These are phyloP conservation scores for Pseudogymnoascus sp. DNA, from an alignment of 2,329 filamentous ascomycete genomes.

Conservation along the genomic window DNA sequence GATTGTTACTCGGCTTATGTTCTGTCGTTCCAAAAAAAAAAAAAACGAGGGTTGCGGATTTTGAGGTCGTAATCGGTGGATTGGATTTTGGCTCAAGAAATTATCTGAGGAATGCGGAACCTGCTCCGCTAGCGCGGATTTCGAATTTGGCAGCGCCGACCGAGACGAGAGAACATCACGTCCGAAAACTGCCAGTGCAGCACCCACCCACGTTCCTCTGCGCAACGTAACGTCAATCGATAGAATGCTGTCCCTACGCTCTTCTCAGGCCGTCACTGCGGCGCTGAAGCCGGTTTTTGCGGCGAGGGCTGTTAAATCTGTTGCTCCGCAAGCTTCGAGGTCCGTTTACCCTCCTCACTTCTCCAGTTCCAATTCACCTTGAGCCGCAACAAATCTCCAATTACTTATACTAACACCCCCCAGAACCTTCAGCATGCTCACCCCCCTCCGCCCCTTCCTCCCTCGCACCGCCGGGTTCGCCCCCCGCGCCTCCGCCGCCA, in stretches of 20 bases:
- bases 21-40: background rate
- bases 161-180: background rate
- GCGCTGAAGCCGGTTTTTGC: conserved; percentile 11
- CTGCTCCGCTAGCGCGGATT: conserved; percentile 19
- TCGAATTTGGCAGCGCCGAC: background rate
- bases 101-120: conserved; percentile 11
- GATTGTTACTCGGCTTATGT: too few relatives aligned
- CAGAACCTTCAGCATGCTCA: conserved; percentile 27
- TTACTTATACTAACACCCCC: background rate
- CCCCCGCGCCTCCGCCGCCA: background rate
- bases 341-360: conserved; percentile 1
- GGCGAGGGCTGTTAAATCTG: conserved; percentile 11
- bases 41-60: background rate
- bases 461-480: conserved; percentile 7
- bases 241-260: conserved; percentile 26
- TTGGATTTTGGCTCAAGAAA: background rate
- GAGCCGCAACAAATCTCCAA: background rate
- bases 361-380: background rate
- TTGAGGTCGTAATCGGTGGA: background rate
- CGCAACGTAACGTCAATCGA: background rate
- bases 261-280: conserved; percentile 19
- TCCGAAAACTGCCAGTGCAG: background rate
- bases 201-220: background rate
- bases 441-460: conserved; percentile 22
- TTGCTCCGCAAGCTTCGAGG: conserved; percentile 16